Percentiles rank a stretch among this genome's conserved stretches.
phyloP scores from a whole-genome alignment of 352 stramenopile species.

The Pythium brachiatum region DNA sequence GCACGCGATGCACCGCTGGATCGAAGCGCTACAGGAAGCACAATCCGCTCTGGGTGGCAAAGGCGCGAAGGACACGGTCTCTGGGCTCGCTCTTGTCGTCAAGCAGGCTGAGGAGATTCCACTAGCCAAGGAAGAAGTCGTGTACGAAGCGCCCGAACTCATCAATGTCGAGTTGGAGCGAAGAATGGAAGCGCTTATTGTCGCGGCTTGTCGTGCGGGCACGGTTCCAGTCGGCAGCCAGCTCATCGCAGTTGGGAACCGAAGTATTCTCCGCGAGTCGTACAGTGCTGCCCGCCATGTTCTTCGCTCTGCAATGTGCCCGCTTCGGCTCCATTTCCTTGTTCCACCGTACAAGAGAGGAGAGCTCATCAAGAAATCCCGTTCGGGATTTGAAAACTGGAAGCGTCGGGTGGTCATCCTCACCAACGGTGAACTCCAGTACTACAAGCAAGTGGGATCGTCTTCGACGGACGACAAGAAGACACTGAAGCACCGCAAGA shows the following conservation, averaged over 20 bases:
- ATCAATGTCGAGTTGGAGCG: slow-evolving; percentile 75
- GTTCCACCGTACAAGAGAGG: slow-evolving; percentile 83
- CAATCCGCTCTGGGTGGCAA: slow-evolving; percentile 54
- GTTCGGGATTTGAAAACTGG: slow-evolving; percentile 86
- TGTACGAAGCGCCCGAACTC: slow-evolving; percentile 58
- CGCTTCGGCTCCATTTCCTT: slow-evolving; percentile 71
- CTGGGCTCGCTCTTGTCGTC: slow-evolving; percentile 64
- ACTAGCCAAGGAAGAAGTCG: slow-evolving; percentile 53
- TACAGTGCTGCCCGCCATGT: slow-evolving; percentile 51
- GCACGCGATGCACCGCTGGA: slow-evolving; percentile 84
- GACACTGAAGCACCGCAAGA: slow-evolving; percentile 81
- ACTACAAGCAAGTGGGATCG: slow-evolving; percentile 68
- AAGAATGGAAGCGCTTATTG: slow-evolving; percentile 72
- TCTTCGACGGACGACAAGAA: slow-evolving; percentile 24
- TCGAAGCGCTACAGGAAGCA: slow-evolving; percentile 79
- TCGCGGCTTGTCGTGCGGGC: slow-evolving; percentile 47
- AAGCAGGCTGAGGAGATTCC: slow-evolving; percentile 81
- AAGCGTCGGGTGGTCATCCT: slow-evolving; percentile 80
- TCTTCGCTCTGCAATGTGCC: slow-evolving; percentile 55
- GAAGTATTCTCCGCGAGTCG: slow-evolving; percentile 63
- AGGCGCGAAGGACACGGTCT: slow-evolving; percentile 51
- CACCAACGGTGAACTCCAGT: slow-evolving; percentile 78
- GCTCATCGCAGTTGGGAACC: slow-evolving; percentile 57
- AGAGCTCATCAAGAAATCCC: slow-evolving; percentile 81
- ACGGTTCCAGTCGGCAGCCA: slow-evolving; percentile 68